Conservation (phyloP, 2,329 filamentous ascomycete genomes). For the Stagonosporopsis chrysanthemi region DNA sequence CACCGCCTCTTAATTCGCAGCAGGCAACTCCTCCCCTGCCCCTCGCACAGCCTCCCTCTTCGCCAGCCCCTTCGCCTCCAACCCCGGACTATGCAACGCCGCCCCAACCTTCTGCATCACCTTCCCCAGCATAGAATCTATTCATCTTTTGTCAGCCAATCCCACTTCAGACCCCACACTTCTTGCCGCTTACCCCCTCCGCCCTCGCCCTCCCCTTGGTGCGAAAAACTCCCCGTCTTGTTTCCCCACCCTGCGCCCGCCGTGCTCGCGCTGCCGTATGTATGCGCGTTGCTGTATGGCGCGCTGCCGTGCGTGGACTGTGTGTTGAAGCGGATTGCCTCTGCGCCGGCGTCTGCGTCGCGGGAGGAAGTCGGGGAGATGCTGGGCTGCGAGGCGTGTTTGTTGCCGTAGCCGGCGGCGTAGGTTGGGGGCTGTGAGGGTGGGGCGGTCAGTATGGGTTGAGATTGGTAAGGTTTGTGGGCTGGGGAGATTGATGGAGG, state of each 20-base stretch:
- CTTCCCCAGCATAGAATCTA: conserved; percentile 63
- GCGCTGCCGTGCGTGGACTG: conserved; percentile 23
- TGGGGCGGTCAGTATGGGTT: no score
- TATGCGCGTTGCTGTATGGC: conserved; percentile 35
- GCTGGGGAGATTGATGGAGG: not conserved
- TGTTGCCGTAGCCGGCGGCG: conserved; percentile 16
- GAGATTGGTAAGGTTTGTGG: no score
- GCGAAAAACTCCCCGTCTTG: conserved; percentile 43
- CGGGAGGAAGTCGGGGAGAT: not conserved
- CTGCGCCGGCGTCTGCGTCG: not conserved
- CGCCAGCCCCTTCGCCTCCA: conserved; percentile 59
- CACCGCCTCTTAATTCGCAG: not conserved
- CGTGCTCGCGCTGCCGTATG: conserved; percentile 42
- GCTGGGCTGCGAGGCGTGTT: not conserved
- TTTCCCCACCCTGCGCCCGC: conserved; percentile 51
- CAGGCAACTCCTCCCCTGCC: not conserved
- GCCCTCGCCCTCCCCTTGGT: not conserved
- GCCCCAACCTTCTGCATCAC: conserved; percentile 66
- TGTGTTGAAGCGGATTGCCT: not conserved
- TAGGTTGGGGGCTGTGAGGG: conserved; percentile 11
- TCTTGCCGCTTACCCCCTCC: not conserved
- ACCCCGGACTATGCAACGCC: conserved; percentile 56
- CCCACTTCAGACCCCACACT: not conserved
- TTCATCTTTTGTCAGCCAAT: conserved; percentile 5
- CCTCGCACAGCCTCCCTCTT: conserved; percentile 54